Conservation (phyloP, 768 basidiomycete genomes). For the Naganishia vishniacii region DNA sequence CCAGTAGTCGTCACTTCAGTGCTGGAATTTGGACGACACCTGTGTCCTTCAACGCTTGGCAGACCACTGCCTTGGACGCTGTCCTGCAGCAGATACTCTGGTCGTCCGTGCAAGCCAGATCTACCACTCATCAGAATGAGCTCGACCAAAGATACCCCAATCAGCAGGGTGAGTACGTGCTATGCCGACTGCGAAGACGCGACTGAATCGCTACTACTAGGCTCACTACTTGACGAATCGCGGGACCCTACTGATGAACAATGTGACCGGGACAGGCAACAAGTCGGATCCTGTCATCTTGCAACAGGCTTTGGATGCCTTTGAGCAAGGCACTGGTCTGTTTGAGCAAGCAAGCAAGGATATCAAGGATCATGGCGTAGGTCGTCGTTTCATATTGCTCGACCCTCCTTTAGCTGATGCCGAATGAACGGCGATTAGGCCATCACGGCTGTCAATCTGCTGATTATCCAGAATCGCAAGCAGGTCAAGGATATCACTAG, state of each 20-base stretch:
- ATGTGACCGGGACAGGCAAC: background rate
- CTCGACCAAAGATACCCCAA: background rate
- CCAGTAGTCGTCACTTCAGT: too few relatives aligned
- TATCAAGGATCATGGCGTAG: conserved; percentile 4
- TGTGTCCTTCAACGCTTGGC: too few relatives aligned
- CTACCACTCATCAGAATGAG: too few relatives aligned
- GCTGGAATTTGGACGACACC: too few relatives aligned
- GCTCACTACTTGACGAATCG: background rate
- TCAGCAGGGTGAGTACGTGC: background rate
- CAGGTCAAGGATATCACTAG: conserved; percentile 40
- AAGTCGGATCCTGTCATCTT: background rate
- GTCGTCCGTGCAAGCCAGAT: too few relatives aligned
- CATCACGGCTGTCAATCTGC: conserved; percentile 36
- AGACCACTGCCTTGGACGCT: too few relatives aligned
- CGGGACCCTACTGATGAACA: background rate
- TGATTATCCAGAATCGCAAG: conserved; percentile 41
- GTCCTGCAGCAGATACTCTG: too few relatives aligned
- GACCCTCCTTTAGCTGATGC: too few relatives aligned
- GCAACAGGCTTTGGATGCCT: conserved; percentile 58
- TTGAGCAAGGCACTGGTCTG: conserved; percentile 77
- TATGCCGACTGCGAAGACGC: background rate
- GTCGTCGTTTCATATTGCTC: too few relatives aligned
- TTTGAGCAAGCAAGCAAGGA: conserved; percentile 54
- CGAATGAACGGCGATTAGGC: too few relatives aligned
- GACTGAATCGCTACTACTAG: background rate